Evolutionary conservation across 2,329 filamentous ascomycete genomes (phyloP), one percentile per base, ranked within the genome.

Genomic region (Ophiostoma angusticollis): DNA sequence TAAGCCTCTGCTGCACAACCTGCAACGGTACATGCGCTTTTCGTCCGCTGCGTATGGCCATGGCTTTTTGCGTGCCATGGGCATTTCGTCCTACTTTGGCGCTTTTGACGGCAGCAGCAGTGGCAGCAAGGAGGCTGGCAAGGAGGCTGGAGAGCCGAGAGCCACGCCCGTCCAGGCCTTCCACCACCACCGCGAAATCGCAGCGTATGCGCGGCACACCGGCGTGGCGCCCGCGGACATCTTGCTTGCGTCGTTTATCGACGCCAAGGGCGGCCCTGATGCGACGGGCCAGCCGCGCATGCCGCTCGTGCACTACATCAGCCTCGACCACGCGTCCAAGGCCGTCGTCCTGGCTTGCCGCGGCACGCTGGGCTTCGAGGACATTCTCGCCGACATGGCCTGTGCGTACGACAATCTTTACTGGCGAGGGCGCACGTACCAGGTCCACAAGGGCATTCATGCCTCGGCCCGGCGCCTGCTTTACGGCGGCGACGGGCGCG

Each of bases 381-480:
- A 84, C 51, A 72, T 84, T 18, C 59, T 84, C 25, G 78, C 78
- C 0, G 80, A 84, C 50, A 73, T 84, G 69, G 78, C 78, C 22
- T 84, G 79, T 55, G 79, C 82, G 33, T 84, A 83, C 46, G 78
- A 81, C 47, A 67, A 76, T 39, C 58, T 81, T 9, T 45, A 61
- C 5, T 79, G 80, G 76, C 67, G 74, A 41, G 76, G 75, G 13
- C 70, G 66, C 42, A 60, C 62, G 1, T 83, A 80, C 60, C 74
- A 78, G 47, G 79, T 84, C 0, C 80, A 84, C 57, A 83, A 83
- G 53, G 80, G 80, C 12, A 76, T 84, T 39, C 78, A 83, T 52
- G 78, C 79, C 1, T 83, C 79, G 1, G 80, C 80, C 4, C 67
- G 72, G 16, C 70, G 79, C 9, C 64, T 84, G 1, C 60, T 84